A percentile compares a stretch with the other conserved stretches of the same genome.
Evolutionary conservation across 2,329 filamentous ascomycete species (phyloP).

Genomic region (Nemania serpens): DNA sequence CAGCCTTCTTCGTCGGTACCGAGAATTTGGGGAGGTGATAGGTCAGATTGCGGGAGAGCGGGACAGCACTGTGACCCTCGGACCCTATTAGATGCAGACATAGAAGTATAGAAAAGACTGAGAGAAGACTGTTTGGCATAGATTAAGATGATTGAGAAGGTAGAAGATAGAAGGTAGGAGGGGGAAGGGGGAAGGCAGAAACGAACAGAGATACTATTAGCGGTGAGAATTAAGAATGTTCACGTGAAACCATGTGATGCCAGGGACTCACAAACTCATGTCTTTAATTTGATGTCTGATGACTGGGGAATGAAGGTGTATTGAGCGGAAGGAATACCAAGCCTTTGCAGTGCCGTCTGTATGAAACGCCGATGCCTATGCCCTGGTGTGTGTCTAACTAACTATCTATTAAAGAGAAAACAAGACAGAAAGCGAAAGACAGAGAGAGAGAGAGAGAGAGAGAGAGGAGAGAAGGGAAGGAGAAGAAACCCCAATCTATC

Average conservation of each 20-base stretch:
- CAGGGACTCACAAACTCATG: not conserved
- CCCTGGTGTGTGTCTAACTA: not conserved
- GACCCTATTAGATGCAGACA: too few species aligned
- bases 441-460: not conserved
- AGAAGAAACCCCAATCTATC: not conserved
- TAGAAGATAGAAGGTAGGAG: too few species aligned
- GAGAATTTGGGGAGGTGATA: too few species aligned
- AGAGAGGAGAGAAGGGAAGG: not conserved
- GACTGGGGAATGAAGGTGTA: not conserved
- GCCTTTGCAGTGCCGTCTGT: constrained; percentile 1
- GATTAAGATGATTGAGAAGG: too few species aligned
- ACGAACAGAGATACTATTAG: too few species aligned
- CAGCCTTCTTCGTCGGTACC: too few species aligned
- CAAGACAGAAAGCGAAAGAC: not conserved
- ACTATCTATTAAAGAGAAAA: not conserved
- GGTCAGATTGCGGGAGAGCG: not conserved
- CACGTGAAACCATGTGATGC: not conserved
- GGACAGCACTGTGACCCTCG: too few species aligned
- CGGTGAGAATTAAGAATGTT: not conserved
- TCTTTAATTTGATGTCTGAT: not conserved
- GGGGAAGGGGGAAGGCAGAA: too few species aligned
- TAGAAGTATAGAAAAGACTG: too few species aligned
- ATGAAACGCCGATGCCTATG: constrained; percentile 20
- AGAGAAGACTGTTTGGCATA: too few species aligned
- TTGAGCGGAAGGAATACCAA: constrained; percentile 3